Evolutionary conservation across 1,284 basidiomycete genomes (phyloP).

Genomic region (Cryptococcus sp.): DNA sequence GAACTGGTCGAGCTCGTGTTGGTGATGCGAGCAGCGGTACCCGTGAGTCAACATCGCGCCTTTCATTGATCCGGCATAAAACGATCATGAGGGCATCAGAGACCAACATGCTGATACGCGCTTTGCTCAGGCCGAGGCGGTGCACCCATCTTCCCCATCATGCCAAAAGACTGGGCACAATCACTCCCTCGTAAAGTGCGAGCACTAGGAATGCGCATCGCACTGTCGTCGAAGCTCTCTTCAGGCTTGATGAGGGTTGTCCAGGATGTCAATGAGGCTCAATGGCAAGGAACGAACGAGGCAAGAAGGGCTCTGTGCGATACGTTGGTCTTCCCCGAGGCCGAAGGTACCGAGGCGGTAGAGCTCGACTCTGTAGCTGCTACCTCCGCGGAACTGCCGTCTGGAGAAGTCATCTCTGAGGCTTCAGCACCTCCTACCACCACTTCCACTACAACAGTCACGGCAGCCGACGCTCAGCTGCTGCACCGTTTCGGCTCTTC

Average conservation of each 20-base stretch:
- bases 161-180: constrained; percentile 87
- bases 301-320: constrained; percentile 38
- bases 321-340: constrained; percentile 47
- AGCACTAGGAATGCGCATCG: constrained; percentile 88
- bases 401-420: background rate
- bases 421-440: constrained; percentile 53
- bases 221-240: constrained; percentile 76
- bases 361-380: constrained; percentile 54
- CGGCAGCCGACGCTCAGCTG: constrained; percentile 6
- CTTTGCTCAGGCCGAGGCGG: constrained; percentile 65
- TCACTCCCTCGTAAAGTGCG: constrained; percentile 87
- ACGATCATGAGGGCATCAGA: too few relatives aligned
- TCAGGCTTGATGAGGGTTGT: constrained; percentile 76
- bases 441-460: background rate
- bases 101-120: too few relatives aligned
- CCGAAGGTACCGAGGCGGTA: constrained; percentile 59
- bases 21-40: constrained; percentile 88
- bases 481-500: constrained; percentile 40
- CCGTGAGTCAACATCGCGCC: constrained; percentile 54
- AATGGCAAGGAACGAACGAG: constrained; percentile 45
- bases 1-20: constrained; percentile 82
- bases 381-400: background rate
- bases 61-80: too few relatives aligned
- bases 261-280: constrained; percentile 64
- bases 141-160: constrained; percentile 86